Conservation (phyloP, 371 early-diverging fungal genomes). For the Mortierella sp. region DNA sequence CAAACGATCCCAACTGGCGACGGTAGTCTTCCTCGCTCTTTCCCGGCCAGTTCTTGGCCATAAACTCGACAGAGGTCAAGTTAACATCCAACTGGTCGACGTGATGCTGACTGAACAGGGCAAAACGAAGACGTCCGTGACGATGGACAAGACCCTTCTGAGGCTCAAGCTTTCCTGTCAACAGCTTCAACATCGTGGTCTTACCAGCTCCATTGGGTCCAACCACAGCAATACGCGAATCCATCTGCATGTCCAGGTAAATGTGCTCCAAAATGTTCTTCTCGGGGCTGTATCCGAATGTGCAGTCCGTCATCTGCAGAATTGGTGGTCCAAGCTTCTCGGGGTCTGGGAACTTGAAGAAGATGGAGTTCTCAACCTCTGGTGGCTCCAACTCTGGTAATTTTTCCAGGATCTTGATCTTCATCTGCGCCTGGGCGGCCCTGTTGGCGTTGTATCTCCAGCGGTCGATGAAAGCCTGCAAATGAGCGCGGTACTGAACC, state of each 20-base stretch:
- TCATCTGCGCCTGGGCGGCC: constrained; percentile 98
- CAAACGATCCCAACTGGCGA: constrained; percentile 93
- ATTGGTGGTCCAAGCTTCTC: constrained; percentile 92
- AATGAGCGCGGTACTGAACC: constrained; percentile 92
- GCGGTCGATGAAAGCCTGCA: constrained; percentile 98
- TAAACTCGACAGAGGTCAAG: constrained; percentile 88
- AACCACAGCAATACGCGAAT: constrained; percentile 96
- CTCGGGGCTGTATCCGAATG: constrained; percentile 87
- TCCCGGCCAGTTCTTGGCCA: constrained; percentile 91
- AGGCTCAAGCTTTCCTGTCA: constrained; percentile 89
- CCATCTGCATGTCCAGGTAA: constrained; percentile 95
- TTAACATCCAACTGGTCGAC: constrained; percentile 95
- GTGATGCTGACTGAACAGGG: constrained; percentile 98
- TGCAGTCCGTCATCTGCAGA: constrained; percentile 93
- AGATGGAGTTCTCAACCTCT: constrained; percentile 85
- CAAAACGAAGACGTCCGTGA: constrained; percentile 95
- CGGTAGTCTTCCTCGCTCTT: constrained; percentile 96
- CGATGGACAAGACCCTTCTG: constrained; percentile 85
- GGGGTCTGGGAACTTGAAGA: constrained; percentile 94
- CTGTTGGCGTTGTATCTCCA: constrained; percentile 99
- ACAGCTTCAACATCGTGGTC: constrained; percentile 84
- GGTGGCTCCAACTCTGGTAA: constrained; percentile 93
- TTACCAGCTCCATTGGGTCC: constrained; percentile 90
- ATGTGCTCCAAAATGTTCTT: constrained; percentile 84
- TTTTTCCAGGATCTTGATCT: constrained; percentile 98